Evolutionary conservation across 208 protist species (phyloP), one percentile per base, ranked within the genome.

Genomic region (Vickermania spadyakhi): DNA sequence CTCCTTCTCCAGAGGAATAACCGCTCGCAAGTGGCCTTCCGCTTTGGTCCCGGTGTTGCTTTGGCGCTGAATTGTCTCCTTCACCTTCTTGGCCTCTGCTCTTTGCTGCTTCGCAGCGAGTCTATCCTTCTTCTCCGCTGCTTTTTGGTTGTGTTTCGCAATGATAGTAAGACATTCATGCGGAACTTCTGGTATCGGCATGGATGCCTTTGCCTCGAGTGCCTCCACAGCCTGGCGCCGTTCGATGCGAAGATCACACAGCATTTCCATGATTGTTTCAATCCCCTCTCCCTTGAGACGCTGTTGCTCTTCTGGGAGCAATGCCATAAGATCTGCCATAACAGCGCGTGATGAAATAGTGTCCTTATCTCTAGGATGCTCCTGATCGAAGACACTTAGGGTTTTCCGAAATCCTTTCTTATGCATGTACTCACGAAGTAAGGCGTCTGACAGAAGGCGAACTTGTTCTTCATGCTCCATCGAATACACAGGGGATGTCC

Each of bases 371-470:
- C 90, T 79, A 0, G 87, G 87, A 69, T 89, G 72, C 69, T 96
- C 87, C 49, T 77, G 73, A 62, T 96, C 90, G 67, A 93, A 96
- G 11, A 71, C 69, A 13, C 73, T 72, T 1, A 96, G 59, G n/a
- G 90, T 94, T n/a, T 73, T 75, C 3, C 72, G 56, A 52, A 89
- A 96, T 54, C 84, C 86, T 22, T 79, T 73, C 13, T 78, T 83
- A 63, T 96, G 90, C 90, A 96, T 96, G 73, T 91, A 96, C 70
- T 96, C 90, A 2, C 90, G 76, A 56, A 96, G 73, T 28, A 96
- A 70, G 5, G 86, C 90, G 31, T 94, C 75, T 7, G 80, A 81
- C 2, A 96, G 82, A 0, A 93, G 77, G 45, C 78, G 73, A 56
- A 94, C 84, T 62, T 96, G 90, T 58, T 85, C 64, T 57, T 89